phyloP scores from a whole-genome alignment of 306 rosid species.

The Astragalus membranaceus region DNA sequence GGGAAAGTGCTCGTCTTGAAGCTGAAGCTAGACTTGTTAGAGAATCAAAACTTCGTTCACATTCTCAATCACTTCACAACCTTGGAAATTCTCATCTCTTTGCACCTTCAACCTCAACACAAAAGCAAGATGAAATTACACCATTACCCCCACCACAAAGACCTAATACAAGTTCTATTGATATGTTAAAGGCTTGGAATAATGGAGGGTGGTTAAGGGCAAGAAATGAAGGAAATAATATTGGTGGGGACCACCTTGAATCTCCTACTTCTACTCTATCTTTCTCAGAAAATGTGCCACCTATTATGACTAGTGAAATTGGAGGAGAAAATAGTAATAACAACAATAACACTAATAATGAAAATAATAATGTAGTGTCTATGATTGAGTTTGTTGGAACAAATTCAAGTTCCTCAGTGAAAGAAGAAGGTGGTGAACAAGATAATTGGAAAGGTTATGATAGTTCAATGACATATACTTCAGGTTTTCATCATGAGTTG shows the following conservation, averaged over 20 bases:
- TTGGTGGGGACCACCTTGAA: constrained; percentile 53
- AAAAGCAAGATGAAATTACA: background rate
- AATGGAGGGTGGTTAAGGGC: constrained; percentile 43
- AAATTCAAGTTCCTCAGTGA: constrained; percentile 52
- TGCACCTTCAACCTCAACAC: constrained; percentile 36
- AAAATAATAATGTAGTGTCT: constrained; percentile 19
- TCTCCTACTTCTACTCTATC: constrained; percentile 84
- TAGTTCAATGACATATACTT: constrained; percentile 33
- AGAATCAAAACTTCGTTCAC: constrained; percentile 72
- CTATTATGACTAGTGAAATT: constrained; percentile 20
- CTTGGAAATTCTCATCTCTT: constrained; percentile 20
- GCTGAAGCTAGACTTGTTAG: constrained; percentile 95
- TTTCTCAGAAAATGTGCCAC: constrained; percentile 51
- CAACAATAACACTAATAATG: background rate
- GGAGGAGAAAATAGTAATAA: constrained; percentile 1
- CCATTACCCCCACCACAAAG: background rate
- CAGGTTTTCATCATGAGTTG: constrained; percentile 49
- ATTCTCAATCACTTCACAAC: too few relatives aligned
- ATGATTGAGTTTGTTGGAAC: constrained; percentile 76
- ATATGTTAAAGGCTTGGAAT: constrained; percentile 29
- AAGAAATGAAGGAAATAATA: constrained; percentile 15
- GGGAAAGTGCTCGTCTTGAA: constrained; percentile 99
- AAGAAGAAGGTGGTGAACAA: constrained; percentile 51
- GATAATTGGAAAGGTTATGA: constrained; percentile 57
- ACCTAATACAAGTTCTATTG: background rate